Conservation (phyloP, 352 stramenopile species). For the Pythium monospermum region DNA sequence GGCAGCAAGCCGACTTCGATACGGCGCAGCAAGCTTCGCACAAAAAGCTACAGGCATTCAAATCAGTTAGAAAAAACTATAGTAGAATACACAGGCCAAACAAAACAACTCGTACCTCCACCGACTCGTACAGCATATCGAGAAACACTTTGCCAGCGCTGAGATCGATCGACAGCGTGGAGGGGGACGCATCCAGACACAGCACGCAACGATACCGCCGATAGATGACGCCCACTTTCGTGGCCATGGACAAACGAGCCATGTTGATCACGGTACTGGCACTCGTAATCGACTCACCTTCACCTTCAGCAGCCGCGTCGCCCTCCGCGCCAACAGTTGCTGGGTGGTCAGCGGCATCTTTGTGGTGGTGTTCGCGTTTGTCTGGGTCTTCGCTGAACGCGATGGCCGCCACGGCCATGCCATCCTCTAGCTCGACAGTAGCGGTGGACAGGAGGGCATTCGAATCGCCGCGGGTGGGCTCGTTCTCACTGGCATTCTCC, state of each 20-base stretch:
- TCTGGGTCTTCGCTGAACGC: constrained; percentile 11
- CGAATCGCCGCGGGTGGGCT: neutral
- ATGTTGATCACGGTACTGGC: constrained; percentile 1
- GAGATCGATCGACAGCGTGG: constrained; percentile 77
- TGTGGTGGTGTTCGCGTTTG: neutral
- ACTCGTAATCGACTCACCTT: too few relatives aligned
- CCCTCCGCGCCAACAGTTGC: neutral
- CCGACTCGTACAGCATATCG: constrained; percentile 74
- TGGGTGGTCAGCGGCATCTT: neutral
- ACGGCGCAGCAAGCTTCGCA: constrained; percentile 53
- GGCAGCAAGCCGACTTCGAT: constrained; percentile 43
- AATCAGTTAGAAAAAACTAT: neutral
- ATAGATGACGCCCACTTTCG: constrained; percentile 57
- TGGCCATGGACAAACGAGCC: constrained; percentile 40
- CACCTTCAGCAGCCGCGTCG: constrained; percentile 5
- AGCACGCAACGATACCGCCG: constrained; percentile 76
- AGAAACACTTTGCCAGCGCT: constrained; percentile 67
- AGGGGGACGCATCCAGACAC: constrained; percentile 82
- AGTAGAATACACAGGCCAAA: neutral
- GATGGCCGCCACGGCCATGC: constrained; percentile 63
- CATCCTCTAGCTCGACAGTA: constrained; percentile 52
- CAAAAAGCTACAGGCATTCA: constrained; percentile 48
- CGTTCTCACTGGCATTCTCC: constrained; percentile 7
- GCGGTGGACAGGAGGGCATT: neutral
- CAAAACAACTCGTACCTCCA: constrained; percentile 30